These are phyloP conservation scores for Cyclotella distinguenda DNA, from an alignment of 108 stramenopile genomes.

Conservation along the genomic window DNA sequence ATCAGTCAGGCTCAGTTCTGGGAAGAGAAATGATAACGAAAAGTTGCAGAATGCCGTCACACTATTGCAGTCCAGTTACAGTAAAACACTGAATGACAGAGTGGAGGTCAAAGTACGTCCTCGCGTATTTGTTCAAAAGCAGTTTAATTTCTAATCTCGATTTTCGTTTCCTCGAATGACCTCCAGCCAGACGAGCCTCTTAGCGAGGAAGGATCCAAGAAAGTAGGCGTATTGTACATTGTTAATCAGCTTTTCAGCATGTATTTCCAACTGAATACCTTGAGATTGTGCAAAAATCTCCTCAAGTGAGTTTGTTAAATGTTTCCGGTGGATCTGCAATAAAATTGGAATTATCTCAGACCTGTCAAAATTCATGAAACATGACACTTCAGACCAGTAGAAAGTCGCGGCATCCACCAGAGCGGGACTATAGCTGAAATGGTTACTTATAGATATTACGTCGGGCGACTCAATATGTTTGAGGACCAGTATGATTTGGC, in stretches of 20 bases:
- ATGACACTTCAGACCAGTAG: constrained; percentile 56
- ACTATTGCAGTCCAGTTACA: constrained; percentile 75
- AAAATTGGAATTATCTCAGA: constrained; percentile 5
- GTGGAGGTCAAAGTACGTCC: constrained; percentile 55
- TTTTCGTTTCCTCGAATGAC: background rate
- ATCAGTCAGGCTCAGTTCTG: constrained; percentile 17
- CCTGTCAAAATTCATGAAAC: too few species aligned
- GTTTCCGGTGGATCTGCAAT: background rate
- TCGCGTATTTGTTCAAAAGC: background rate
- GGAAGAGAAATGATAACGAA: constrained; percentile 55
- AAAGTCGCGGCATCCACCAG: constrained; percentile 67
- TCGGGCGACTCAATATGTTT: constrained; percentile 90
- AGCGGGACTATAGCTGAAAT: constrained; percentile 79
- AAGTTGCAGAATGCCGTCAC: constrained; percentile 78
- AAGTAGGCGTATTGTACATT: constrained; percentile 80
- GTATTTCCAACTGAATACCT: constrained; percentile 92
- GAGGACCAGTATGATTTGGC: constrained; percentile 92
- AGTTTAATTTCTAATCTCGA: constrained; percentile 20
- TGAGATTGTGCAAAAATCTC: constrained; percentile 91
- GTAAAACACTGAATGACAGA: constrained; percentile 85
- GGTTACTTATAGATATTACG: constrained; percentile 92
- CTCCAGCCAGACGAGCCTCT: constrained; percentile 44
- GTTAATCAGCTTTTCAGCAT: constrained; percentile 91
- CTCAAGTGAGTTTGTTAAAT: constrained; percentile 44
- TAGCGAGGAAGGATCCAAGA: constrained; percentile 73